phyloP scores from a whole-genome alignment of 257 asterid genomes.

The Linaria vulgaris region DNA sequence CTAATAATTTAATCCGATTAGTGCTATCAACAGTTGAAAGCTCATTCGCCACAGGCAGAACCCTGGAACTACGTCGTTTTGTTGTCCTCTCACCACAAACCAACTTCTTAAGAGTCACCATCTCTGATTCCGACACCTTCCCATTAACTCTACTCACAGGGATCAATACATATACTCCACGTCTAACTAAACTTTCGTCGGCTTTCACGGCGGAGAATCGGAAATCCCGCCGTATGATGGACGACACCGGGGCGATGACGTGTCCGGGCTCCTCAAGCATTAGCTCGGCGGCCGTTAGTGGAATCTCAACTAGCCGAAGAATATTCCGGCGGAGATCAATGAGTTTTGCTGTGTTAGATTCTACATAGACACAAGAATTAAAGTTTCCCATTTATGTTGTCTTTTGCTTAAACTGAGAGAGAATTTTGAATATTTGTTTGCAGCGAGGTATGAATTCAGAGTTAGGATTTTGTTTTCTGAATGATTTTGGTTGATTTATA shows the following conservation, averaged over 20 bases:
- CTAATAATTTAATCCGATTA: slow-evolving; percentile 11
- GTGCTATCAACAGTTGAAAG: slow-evolving; percentile 11
- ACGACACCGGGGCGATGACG: slow-evolving; percentile 27
- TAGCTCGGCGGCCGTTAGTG: slow-evolving; percentile 43
- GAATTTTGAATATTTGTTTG: too few relatives aligned
- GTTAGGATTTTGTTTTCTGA: background rate
- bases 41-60: slow-evolving; percentile 30
- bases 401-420: too few relatives aligned
- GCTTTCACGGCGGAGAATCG: slow-evolving; percentile 43
- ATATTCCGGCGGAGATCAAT: slow-evolving; percentile 34
- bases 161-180: slow-evolving; percentile 34
- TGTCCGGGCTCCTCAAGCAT: slow-evolving; percentile 46
- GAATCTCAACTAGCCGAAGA: slow-evolving; percentile 25
- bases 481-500: background rate
- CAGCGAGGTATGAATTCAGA: too few relatives aligned
- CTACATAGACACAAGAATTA: background rate
- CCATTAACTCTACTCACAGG: slow-evolving; percentile 33
- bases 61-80: slow-evolving; percentile 41
- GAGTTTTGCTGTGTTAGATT: slow-evolving; percentile 28
- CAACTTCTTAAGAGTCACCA: slow-evolving; percentile 32
- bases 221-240: slow-evolving; percentile 12
- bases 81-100: slow-evolving; percentile 15
- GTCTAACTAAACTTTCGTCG: slow-evolving; percentile 32
- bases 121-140: slow-evolving; percentile 38
- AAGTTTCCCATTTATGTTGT: too few relatives aligned